Base-by-base conservation (phyloP, 768 basidiomycete species). In the Suillus variegatus region DNA sequence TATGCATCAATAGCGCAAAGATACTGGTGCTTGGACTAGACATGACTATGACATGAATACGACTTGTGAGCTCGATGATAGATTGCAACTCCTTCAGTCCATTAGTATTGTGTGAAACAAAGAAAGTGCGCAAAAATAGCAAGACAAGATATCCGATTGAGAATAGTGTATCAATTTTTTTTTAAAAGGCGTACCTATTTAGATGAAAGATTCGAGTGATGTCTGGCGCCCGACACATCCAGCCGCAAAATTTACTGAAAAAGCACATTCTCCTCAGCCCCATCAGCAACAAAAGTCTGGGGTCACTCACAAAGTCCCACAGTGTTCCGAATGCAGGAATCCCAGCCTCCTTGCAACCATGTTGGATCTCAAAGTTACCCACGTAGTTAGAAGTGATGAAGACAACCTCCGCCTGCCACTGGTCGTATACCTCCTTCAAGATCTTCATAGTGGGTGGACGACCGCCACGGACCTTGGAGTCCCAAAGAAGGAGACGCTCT, bases 311-410 rank as follows among this genome's bases (percentile, higher is more conserved):
- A 76, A 90, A 90, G 76, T 90, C 89, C 88, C 89, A 90, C 35
- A 90, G 79, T 14, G 89, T 89, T 64, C 88, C 89, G 69, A 87
- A 88, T 52, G 84, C 85, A 49, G 88, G 88, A 69, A 89, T 89
- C 35, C 86, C 86, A 58, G 84, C 85, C 67, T 83, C 82, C 75
- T 88, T 91, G 79, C 87, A 92, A 28, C 90, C 91, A 73, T 89
- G 81, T 84, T 91, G 92, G 66, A 93, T 88, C 71, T 93, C 91
- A 16, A 84, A 80, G 75, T 93, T 93, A 36, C 91, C 91, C 47
- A 86, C 82, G 70, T 84, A 89, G 78, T 93, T 93, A 20, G 91
- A 92, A 9, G 91, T 93, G 75, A 93, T 90, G 76, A 93, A 91
- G 35, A 93, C 87, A 54, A 93, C 88, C 79, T 93, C 91, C 3